Evolutionary conservation across 352 stramenopile genomes (phyloP).

Genomic region (Pythium rishiriense): DNA sequence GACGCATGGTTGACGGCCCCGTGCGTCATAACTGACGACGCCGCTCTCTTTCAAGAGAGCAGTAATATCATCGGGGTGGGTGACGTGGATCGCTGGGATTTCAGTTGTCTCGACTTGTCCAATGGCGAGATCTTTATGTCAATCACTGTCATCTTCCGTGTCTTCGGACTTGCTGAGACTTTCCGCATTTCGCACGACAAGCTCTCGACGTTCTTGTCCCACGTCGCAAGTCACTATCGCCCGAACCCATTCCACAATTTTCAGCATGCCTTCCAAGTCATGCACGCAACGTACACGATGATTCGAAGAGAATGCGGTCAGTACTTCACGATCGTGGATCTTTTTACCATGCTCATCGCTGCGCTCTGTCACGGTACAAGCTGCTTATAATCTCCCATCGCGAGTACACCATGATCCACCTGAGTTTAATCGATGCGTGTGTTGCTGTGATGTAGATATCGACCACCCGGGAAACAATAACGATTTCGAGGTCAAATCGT

Average conservation of each 20-base stretch:
- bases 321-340: slow-evolving; percentile 62
- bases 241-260: slow-evolving; percentile 84
- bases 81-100: slow-evolving; percentile 59
- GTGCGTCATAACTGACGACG: background rate
- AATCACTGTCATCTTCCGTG: slow-evolving; percentile 32
- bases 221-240: slow-evolving; percentile 65
- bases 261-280: slow-evolving; percentile 73
- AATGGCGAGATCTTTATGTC: slow-evolving; percentile 25
- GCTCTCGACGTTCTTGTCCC: slow-evolving; percentile 35
- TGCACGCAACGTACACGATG: slow-evolving; percentile 60
- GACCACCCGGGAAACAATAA: slow-evolving; percentile 87
- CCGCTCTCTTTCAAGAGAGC: background rate
- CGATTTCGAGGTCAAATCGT: slow-evolving; percentile 78
- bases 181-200: slow-evolving; percentile 41
- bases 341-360: slow-evolving; percentile 73
- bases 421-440: no score
- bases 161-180: slow-evolving; percentile 36
- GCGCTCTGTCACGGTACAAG: slow-evolving; percentile 57
- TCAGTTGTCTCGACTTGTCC: slow-evolving; percentile 31
- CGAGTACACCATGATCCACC: background rate
- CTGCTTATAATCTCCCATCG: no score
- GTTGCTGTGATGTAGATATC: slow-evolving; percentile 41
- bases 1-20: background rate
- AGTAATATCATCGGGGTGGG: slow-evolving; percentile 17
- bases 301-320: slow-evolving; percentile 53